These are phyloP conservation scores for Penicillium sclerotiorum DNA, from an alignment of 2,329 filamentous ascomycete genomes.

Conservation along the genomic window DNA sequence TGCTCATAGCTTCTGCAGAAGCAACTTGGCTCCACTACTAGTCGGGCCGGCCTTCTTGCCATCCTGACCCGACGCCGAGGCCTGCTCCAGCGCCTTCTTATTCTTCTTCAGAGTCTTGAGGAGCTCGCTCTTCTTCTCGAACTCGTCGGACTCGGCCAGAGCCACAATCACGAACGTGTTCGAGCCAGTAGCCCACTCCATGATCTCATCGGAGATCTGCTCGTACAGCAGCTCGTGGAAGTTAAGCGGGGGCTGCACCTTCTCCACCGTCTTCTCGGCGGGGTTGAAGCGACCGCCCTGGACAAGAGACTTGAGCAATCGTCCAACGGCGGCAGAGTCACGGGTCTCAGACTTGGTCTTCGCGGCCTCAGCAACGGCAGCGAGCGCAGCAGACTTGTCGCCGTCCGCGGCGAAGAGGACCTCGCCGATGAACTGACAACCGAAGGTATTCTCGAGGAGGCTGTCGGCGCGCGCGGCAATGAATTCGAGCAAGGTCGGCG, in stretches of 20 bases:
- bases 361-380: constrained; percentile 60
- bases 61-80: constrained; percentile 61
- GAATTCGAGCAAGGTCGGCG: constrained; percentile 72
- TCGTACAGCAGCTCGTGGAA: constrained; percentile 84
- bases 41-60: constrained; percentile 40
- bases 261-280: constrained; percentile 68
- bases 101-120: constrained; percentile 71
- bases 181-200: constrained; percentile 82
- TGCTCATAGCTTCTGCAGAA: constrained; percentile 39
- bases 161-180: constrained; percentile 86
- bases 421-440: constrained; percentile 83
- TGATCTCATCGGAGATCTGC: constrained; percentile 71
- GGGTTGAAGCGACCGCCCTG: constrained; percentile 86
- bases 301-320: constrained; percentile 89
- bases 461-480: constrained; percentile 69
- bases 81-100: constrained; percentile 65
- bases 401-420: constrained; percentile 75
- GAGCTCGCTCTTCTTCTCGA: constrained; percentile 67
- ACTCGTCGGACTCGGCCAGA: constrained; percentile 74
- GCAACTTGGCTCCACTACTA: constrained; percentile 50
- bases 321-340: constrained; percentile 68
- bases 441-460: constrained; percentile 75
- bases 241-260: constrained; percentile 72
- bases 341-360: constrained; percentile 55
- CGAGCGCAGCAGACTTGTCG: constrained; percentile 74